phyloP scores from a whole-genome alignment of 306 rosid genomes.

The Myrica gale region DNA sequence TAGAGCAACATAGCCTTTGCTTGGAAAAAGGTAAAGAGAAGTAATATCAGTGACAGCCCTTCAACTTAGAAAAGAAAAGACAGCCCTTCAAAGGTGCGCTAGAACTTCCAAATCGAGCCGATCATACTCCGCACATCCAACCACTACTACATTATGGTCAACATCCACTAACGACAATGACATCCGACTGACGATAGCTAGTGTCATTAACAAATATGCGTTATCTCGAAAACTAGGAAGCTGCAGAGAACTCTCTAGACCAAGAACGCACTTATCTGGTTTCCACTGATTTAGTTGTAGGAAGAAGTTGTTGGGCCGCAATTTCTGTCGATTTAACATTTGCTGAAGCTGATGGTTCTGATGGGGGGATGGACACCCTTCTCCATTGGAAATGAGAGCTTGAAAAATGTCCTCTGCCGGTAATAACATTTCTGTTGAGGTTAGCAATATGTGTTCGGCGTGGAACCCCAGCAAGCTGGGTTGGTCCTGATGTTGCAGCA shows the following conservation, averaged over 20 bases:
- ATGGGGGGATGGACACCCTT: neutral
- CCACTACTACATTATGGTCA: neutral
- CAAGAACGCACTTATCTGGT: neutral
- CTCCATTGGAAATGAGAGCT: slow-evolving; percentile 7
- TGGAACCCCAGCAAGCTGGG: neutral
- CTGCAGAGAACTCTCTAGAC: neutral
- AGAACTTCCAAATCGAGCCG: neutral
- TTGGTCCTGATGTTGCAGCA: slow-evolving; percentile 18
- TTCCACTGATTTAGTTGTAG: neutral
- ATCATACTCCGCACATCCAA: neutral
- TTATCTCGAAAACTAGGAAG: neutral
- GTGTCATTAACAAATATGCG: neutral
- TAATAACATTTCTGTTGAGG: neutral
- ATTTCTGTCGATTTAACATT: neutral
- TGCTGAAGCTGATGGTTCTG: slow-evolving; percentile 1
- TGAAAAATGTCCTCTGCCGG: neutral
- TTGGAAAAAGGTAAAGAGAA: too few species aligned
- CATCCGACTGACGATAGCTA: neutral
- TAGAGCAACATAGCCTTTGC: too few species aligned
- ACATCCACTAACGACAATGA: neutral
- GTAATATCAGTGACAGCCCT: too few species aligned
- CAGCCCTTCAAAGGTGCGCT: too few species aligned
- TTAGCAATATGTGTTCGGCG: neutral
- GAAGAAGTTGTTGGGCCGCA: neutral
- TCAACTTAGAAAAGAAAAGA: too few species aligned